phyloP scores from a whole-genome alignment of 495 filamentous ascomycete species.

The Talaromyces borbonicus region DNA sequence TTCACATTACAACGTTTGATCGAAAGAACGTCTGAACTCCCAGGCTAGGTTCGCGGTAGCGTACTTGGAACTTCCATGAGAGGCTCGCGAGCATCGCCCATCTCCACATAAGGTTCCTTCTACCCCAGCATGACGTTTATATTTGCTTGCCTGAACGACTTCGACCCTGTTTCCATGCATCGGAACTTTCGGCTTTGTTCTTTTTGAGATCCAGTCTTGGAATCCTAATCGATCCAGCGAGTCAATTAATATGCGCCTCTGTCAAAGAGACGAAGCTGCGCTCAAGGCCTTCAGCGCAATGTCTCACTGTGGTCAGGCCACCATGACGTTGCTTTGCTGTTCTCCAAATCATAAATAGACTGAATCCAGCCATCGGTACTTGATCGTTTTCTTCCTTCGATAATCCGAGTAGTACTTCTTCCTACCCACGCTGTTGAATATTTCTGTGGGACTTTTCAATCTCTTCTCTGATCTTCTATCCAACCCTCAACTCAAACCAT shows the following conservation, averaged over 20 bases:
- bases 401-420: not conserved
- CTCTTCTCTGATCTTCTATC: not conserved
- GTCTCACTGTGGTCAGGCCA: not conserved
- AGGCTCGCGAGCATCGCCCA: no score
- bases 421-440: not conserved
- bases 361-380: not conserved
- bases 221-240: not conserved
- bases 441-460: not conserved
- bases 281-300: not conserved
- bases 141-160: not conserved
- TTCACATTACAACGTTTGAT: no score
- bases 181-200: not conserved
- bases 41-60: no score
- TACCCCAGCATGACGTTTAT: conserved; percentile 2
- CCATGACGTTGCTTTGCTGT: not conserved
- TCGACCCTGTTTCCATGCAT: not conserved
- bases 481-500: not conserved
- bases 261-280: not conserved
- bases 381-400: not conserved
- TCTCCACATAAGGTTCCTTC: not conserved
- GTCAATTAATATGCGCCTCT: not conserved
- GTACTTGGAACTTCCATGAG: not conserved
- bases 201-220: not conserved
- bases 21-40: no score
- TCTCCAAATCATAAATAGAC: not conserved